These are phyloP conservation scores for Fusarium burgessii DNA, from an alignment of 2,329 filamentous ascomycete species.

Conservation along the genomic window DNA sequence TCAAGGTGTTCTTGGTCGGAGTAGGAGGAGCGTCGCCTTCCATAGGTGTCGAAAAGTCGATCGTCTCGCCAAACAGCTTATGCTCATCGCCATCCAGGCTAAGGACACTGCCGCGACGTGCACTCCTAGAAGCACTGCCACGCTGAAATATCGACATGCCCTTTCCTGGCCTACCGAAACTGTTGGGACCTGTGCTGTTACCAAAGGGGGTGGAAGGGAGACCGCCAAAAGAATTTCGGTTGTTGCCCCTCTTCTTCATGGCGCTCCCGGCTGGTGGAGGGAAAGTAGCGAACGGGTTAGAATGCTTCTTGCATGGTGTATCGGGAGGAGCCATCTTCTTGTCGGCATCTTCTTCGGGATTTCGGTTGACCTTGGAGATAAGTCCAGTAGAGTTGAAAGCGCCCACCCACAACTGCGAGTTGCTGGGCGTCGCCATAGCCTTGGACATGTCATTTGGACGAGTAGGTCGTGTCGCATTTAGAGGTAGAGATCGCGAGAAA, in stretches of 20 bases:
- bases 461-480: conserved; percentile 54
- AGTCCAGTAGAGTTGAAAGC: conserved; percentile 96
- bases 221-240: conserved; percentile 76
- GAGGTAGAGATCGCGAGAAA: conserved; percentile 55
- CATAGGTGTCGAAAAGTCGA: conserved; percentile 44
- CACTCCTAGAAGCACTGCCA: conserved; percentile 59
- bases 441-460: conserved; percentile 49
- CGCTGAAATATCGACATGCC: conserved; percentile 75
- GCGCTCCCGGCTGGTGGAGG: conserved; percentile 69
- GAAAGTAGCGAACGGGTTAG: conserved; percentile 75
- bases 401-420: conserved; percentile 72
- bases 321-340: conserved; percentile 83
- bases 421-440: conserved; percentile 60
- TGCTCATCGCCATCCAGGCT: conserved; percentile 84
- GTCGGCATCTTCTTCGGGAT: conserved; percentile 74
- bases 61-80: conserved; percentile 55
- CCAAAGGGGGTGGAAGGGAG: conserved; percentile 86
- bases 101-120: conserved; percentile 76
- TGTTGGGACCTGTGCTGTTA: conserved; percentile 61
- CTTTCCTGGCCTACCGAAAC: conserved; percentile 67
- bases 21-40: conserved; percentile 85
- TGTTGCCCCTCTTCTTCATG: conserved; percentile 72
- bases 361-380: conserved; percentile 92
- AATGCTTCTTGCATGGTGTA: conserved; percentile 93
- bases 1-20: conserved; percentile 80